A percentile compares a stretch with the other conserved stretches of the same genome.
These are phyloP conservation scores for Suillus hirtellus DNA, from an alignment of 768 basidiomycete genomes.

Conservation along the genomic window DNA sequence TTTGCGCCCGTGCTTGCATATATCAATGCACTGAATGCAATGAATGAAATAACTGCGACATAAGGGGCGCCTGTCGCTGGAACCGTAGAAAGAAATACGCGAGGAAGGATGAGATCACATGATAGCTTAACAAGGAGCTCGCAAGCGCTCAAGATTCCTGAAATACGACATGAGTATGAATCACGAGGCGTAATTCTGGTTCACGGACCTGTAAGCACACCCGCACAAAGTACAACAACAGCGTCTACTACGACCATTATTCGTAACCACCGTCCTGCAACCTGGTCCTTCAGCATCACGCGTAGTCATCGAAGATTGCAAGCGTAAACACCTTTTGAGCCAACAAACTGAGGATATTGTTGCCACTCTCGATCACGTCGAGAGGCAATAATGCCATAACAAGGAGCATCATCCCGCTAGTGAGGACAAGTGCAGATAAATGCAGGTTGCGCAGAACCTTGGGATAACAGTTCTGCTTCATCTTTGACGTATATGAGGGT, in stretches of 20 bases:
- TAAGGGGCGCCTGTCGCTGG: constrained; percentile 54
- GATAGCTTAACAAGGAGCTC: constrained; percentile 60
- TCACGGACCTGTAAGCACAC: constrained; percentile 61
- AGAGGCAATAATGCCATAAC: constrained; percentile 62
- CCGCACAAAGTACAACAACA: constrained; percentile 69
- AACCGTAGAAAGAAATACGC: constrained; percentile 46
- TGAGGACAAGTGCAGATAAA: constrained; percentile 55
- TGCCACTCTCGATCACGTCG: constrained; percentile 44
- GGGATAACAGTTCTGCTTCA: constrained; percentile 56
- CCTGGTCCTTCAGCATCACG: constrained; percentile 33
- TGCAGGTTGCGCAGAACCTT: constrained; percentile 67
- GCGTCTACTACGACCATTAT: constrained; percentile 67
- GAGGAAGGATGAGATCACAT: constrained; percentile 61
- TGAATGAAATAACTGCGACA: constrained; percentile 52
- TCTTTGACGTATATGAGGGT: constrained; percentile 64
- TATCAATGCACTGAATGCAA: constrained; percentile 47
- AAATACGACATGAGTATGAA: constrained; percentile 7
- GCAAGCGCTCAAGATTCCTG: constrained; percentile 59
- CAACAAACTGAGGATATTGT: constrained; percentile 66
- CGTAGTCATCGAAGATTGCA: not conserved
- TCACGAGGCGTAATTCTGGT: not conserved
- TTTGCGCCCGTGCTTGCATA: constrained; percentile 60
- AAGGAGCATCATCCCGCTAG: constrained; percentile 55
- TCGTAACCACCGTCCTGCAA: constrained; percentile 61
- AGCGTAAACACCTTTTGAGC: constrained; percentile 48